Percentiles rank a stretch among this genome's conserved stretches.
These are phyloP conservation scores for Ogataea nakhonphanomensis DNA, from an alignment of 805 yeast species.

Conservation along the genomic window DNA sequence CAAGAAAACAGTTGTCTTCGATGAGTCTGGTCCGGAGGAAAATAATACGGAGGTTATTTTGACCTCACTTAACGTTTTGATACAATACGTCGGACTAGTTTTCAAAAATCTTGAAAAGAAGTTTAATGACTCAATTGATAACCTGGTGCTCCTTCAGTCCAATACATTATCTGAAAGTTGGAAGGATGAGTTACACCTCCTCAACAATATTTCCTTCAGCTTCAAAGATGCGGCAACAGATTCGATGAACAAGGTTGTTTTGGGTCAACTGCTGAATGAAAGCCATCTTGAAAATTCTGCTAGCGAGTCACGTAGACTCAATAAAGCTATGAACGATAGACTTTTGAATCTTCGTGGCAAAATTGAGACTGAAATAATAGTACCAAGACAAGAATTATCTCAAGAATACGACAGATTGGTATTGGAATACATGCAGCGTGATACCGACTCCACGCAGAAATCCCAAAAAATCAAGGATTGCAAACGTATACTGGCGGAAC, in stretches of 20 bases:
- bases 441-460: slow-evolving; percentile 10
- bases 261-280: slow-evolving; percentile 35
- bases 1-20: slow-evolving; percentile 26
- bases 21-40: slow-evolving; percentile 20
- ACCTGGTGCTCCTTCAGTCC: slow-evolving; percentile 34
- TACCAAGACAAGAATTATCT: slow-evolving; percentile 37
- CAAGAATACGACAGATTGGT: slow-evolving; percentile 40
- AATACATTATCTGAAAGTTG: slow-evolving; percentile 44
- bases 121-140: slow-evolving; percentile 36
- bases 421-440: slow-evolving; percentile 32
- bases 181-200: slow-evolving; percentile 32
- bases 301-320: slow-evolving; percentile 24
- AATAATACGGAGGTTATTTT: slow-evolving; percentile 44
- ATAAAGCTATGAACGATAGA: slow-evolving; percentile 17
- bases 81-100: slow-evolving; percentile 49
- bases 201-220: slow-evolving; percentile 28
- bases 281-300: slow-evolving; percentile 33
- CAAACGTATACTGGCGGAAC: slow-evolving; percentile 18
- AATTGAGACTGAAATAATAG: slow-evolving; percentile 37
- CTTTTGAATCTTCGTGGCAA: slow-evolving; percentile 31
- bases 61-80: slow-evolving; percentile 45
- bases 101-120: slow-evolving; percentile 38
- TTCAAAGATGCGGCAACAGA: slow-evolving; percentile 15
- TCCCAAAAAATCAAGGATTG: slow-evolving; percentile 19
- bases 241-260: slow-evolving; percentile 15